Base-by-base conservation (phyloP, 2,329 filamentous ascomycete genomes). In the Penicillium sp. region DNA sequence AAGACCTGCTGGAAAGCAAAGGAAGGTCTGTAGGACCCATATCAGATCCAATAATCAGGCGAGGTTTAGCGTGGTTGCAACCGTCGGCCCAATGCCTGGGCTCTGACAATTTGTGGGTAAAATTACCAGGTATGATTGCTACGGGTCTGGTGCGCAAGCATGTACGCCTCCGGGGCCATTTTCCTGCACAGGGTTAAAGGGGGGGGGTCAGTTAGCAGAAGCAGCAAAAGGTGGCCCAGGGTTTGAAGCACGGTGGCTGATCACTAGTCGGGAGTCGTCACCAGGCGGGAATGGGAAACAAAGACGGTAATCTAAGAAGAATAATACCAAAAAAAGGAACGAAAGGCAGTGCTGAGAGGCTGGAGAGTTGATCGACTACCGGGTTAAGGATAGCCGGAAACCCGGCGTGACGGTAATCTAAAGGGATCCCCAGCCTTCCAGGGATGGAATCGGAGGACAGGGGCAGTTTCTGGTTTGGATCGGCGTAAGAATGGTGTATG, bases 31-130 rank as follows among this genome's bases (percentile, higher is more conserved):
- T 56, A 63, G 63, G 68, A 67, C 69, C 70, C 69, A 71, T 71
- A 66, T 66, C 65, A 70, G 64, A 70, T 72, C 69, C 70, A 71
- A 72, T 71, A 68, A 68, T 67, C 66, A 66, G 66, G 58, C 29
- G 55, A 47, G 61, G 60, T 61, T 69, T 67, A 70, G 64, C 56
- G 66, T 70, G 60, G 63, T 69, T 68, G 65, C 68, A 68, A 68
- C 64, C 65, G 60, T 68, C 61, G 58, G 55, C 39, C 57, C 61
- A 62, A 60, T 63, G 48, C 53, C 55, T 55, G 47, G 27, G 7
- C 43, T 13, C 39, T 22, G 19, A 22, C 19, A 22, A 41, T 41
- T 19, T 31, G 35, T 5, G 27, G 24, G 27, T 47, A 56, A 52
- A 55, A 55, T 45, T 54, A 54, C 48, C 46, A 47, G 29, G 49